Evolutionary conservation across 139 green algal genomes (phyloP), one percentile per base, ranked within the genome.

Genomic region (Deuterostichococcus epilithicus): DNA sequence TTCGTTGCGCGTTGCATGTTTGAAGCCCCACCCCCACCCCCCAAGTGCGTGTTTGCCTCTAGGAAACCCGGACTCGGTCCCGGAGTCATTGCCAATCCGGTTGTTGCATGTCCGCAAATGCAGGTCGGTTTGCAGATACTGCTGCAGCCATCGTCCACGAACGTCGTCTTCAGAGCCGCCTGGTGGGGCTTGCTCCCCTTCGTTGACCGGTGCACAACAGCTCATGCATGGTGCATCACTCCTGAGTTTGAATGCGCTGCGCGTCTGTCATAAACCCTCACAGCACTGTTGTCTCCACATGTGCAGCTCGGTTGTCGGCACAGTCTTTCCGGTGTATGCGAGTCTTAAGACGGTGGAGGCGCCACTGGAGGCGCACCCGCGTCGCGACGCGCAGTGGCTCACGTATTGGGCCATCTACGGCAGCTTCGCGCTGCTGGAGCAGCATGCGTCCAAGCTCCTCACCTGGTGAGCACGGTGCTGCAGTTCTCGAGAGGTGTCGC

Each of bases 61-160:
- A n/a, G n/a, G n/a, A n/a, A n/a, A n/a, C n/a, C n/a, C n/a, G n/a
- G n/a, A n/a, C n/a, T n/a, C n/a, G n/a, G n/a, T n/a, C n/a, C n/a
- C n/a, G n/a, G n/a, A n/a, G n/a, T n/a, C n/a, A n/a, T n/a, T n/a
- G n/a, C n/a, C n/a, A n/a, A n/a, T n/a, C n/a, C n/a, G n/a, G n/a
- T n/a, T 52, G 42, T 23, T 52, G 42, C 42, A 23, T 8, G 26
- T 13, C 52, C 28, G 52, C 3, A 20, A 5, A 28, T 52, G 39
- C 68, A 73, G 68, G 68, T 73, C 13, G 68, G 68, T 20, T 35
- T 73, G 34, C 68, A 73, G 68, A 39, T 73, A 10, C 68, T 73
- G 28, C 28, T 73, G 35, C 68, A 73, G 22, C 68, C 68, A 8
- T 39, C 68, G 8, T 73, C 68, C 35, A 58, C 35, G 22, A 58